These are phyloP conservation scores for Rhizoctonia solani DNA, from an alignment of 1,284 basidiomycete species.

Conservation along the genomic window DNA sequence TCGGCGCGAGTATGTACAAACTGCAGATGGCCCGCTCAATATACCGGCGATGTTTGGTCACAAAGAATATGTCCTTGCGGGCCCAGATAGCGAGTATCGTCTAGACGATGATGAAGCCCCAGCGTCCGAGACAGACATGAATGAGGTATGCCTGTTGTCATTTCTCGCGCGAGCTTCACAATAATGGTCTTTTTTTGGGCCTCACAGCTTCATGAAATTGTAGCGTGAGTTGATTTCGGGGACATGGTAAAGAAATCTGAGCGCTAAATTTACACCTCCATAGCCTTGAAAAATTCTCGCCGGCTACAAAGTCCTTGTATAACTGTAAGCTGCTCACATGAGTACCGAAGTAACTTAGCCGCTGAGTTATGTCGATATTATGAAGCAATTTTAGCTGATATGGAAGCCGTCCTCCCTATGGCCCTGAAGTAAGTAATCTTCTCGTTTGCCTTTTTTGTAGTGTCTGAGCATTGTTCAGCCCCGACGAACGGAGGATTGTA, in stretches of 20 bases:
- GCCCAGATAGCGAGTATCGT: background rate
- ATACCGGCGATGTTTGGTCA: slow-evolving; percentile 2
- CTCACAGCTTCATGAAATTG: slow-evolving; percentile 18
- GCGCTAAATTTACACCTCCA: background rate
- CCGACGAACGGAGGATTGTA: slow-evolving; percentile 14
- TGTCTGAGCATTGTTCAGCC: background rate
- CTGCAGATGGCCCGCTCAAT: background rate
- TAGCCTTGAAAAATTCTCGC: slow-evolving; percentile 21
- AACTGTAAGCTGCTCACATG: background rate
- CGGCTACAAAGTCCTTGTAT: slow-evolving; percentile 21
- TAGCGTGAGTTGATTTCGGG: background rate
- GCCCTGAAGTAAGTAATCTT: background rate
- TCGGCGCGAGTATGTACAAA: background rate
- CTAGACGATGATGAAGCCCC: no score
- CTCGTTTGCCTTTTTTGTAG: background rate
- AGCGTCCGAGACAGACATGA: background rate
- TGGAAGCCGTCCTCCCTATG: slow-evolving; percentile 27
- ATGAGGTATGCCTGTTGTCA: background rate
- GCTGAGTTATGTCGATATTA: background rate
- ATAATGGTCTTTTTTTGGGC: no score
- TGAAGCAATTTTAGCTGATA: slow-evolving; percentile 19
- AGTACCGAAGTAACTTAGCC: background rate
- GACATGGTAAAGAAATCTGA: background rate
- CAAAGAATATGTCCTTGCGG: background rate
- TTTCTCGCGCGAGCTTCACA: no score